Base-by-base conservation (phyloP, 768 basidiomycete genomes). In the Trametes cingulata region DNA sequence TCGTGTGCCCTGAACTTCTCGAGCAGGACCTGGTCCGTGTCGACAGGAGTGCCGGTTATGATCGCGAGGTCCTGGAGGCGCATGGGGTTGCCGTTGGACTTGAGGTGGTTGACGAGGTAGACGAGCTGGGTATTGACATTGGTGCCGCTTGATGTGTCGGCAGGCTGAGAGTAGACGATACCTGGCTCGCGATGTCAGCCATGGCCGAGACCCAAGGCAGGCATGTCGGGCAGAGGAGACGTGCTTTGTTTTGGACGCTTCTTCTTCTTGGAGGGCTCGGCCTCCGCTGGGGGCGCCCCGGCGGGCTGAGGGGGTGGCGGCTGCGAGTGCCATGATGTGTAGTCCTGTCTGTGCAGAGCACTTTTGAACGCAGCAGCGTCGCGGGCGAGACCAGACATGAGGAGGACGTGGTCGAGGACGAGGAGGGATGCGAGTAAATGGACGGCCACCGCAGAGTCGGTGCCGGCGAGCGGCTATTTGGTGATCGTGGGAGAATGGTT, bases 51-150 rank as follows among this genome's bases (percentile, higher is more conserved):
- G 66, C 83, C 84, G 0, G 90, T 91, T 19, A 88, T 79, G 42
- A 95, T 86, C 2, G 93, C 91, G 46, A 96, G 79, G 70, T 96
- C 94, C 72, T 95, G 88, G 47, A 95, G 75, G 3, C 93, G 87
- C 82, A 92, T 92, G 12, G 93, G 94, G 60, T 71, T 72, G 40
- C 69, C 69, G 29, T 50, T 69, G 85, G 90, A 90, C 78, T 91
- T 95, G 60, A 95, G 82, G 72, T 88, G 82, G 64, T 86, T 85
- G 24, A 95, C 86, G 6, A 89, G 89, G 69, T 92, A 93, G 2
- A 93, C 85, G 29, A 95, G 80, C 72, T 94, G 92, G 0, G 93
- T 95, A 67, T 92, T 92, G 60, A 90, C 79, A 77, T 95, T 91
- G 52, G 75, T 81, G 10, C 91, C 91, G 15, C 86, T 84, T 6